Base-by-base conservation (phyloP, 306 rosid genomes). In the Vigna angularis region DNA sequence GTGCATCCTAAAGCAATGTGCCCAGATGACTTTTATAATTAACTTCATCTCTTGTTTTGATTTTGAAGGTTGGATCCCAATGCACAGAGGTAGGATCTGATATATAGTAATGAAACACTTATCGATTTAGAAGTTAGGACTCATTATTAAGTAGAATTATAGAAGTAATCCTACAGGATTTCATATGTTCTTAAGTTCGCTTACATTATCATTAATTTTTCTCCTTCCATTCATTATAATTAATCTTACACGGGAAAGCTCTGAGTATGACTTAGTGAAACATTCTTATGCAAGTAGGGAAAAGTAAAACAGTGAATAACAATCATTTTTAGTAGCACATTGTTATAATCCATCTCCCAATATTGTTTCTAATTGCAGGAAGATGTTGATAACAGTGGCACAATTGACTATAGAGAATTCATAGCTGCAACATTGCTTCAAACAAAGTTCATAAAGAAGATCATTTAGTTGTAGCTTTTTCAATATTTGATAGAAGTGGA, bases 351-450 rank as follows among this genome's bases (percentile, higher is more conserved):
- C 9, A 44, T 73, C 40, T 44, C 16, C 5, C 70, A 66, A 51
- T 18, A 61, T 55, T 51, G 44, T 76, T 71, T 20, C 6, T 47
- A 64, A 70, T 20, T 73, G 72, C 89, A 93, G 98, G 94, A 94
- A 47, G 94, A 93, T 83, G 77, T 88, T 66, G 88, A 93, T 77
- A 89, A 88, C 16, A 91, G 87, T 79, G 97, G 97, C 42, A 86
- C 91, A 73, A 87, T 90, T 18, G 96, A 93, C 82, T 89, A 89
- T 7, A 70, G 83, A 18, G 98, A 93, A 86, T 93, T 93, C 89
- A 87, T 93, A 87, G 96, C 93, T 12, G 96, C 94, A 77, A 93
- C 94, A 10, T 77, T 91, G 83, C 96, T 88, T 61, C 91, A 49
- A 91, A 89, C 84, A 86, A 93, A 77, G 76, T 86, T 28, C 83